These are phyloP conservation scores for Syzygium malaccense DNA, from an alignment of 441 rosid genomes.

Conservation along the genomic window DNA sequence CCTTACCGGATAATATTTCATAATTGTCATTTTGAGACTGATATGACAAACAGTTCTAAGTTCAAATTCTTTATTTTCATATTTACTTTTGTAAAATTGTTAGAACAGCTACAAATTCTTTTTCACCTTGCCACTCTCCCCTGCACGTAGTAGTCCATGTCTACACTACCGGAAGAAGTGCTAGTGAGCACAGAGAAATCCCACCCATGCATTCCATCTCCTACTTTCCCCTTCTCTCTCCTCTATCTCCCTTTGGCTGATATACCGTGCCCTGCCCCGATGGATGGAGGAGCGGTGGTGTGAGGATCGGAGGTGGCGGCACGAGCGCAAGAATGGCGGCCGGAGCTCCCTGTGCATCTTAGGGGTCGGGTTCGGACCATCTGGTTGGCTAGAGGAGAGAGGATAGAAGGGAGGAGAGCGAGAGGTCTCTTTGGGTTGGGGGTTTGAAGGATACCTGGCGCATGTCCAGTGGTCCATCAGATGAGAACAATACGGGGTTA, in stretches of 20 bases:
- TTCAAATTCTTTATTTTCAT: neutral
- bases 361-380: too few species aligned
- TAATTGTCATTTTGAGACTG: neutral
- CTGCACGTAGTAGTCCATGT: neutral
- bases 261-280: too few species aligned
- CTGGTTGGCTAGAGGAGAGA: too few species aligned
- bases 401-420: too few species aligned
- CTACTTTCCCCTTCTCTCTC: neutral
- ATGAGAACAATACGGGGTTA: too few species aligned
- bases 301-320: too few species aligned
- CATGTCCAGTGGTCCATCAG: too few species aligned
- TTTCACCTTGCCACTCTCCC: neutral
- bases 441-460: too few species aligned
- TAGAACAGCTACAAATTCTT: neutral
- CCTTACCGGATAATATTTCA: neutral
- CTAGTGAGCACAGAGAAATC: neutral
- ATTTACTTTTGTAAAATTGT: neutral
- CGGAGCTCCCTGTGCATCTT: too few species aligned
- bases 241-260: neutral
- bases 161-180: neutral
- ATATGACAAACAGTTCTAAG: fast-evolving
- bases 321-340: too few species aligned
- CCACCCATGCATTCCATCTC: neutral
- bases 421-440: too few species aligned
- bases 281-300: too few species aligned